Base-by-base conservation (phyloP, 2,329 filamentous ascomycete species). In the Aspergillus caelatus region DNA sequence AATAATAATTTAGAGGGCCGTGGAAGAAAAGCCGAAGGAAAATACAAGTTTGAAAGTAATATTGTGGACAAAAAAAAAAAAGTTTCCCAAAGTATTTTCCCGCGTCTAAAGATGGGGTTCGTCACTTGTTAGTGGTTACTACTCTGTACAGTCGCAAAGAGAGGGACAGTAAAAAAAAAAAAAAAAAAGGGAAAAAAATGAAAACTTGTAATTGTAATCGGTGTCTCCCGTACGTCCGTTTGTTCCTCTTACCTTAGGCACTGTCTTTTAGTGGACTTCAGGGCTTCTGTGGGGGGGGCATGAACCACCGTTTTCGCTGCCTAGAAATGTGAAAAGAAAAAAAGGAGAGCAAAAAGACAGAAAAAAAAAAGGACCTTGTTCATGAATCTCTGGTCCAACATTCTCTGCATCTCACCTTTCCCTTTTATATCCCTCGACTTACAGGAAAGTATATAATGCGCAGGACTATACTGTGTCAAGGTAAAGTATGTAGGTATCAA, bases 281-380 rank as follows among this genome's bases (percentile, higher is more conserved):
- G 68, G 68, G 69, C 67, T 72, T 69, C 64, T 70, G 70, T 72
- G 70, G 70, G 68, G 67, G 43, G 21, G 43, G 11, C 0, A 70
- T 70, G 65, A 67, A 63, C 65, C 65, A 60, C 26, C 41, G 55
- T 60, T 62, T 45, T 60, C 64, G 46, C 39, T 63, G 60, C 53
- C 58, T 60, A 57, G 46, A 53, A 32, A 10, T 53, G 50, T 14
- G 5, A 52, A 30, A 52, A 30, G n/a, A 23, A 21, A 23, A 21
- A 11, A 45, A 45, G 34, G 34, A 36, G 34, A 36, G 16, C 34
- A 46, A 23, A 45, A 21, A 46, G 8, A 46, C 4, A 23, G n/a
- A 26, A 6, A 30, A 54, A 30, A 54, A 23, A 16, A 23, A 54
- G 12, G 16, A 23, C 19, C 12, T 54, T 54, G 4, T 36, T 54